Conservation (phyloP, 164 flowering plant genomes). For the Annona squamosa region DNA sequence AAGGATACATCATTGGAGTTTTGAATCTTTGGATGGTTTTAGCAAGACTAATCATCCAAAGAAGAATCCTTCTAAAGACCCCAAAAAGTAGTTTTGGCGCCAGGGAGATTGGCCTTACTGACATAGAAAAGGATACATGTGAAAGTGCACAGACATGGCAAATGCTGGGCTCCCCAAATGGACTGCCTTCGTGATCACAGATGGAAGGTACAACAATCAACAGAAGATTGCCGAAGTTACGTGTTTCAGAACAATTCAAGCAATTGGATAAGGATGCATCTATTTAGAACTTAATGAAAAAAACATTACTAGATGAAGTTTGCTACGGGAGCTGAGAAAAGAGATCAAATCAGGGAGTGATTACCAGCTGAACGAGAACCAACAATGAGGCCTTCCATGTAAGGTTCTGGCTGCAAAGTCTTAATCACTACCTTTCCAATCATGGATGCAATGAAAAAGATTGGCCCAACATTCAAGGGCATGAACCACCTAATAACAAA, state of each 20-base stretch:
- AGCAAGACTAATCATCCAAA: neutral
- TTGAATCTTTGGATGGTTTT: neutral
- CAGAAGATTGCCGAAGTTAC: conserved; percentile 3
- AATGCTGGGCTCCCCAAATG: conserved; percentile 34
- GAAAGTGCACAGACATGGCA: conserved; percentile 64
- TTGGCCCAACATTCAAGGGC: conserved; percentile 73
- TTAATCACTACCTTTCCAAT: conserved; percentile 78
- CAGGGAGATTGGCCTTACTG: conserved; percentile 35
- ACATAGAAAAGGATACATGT: conserved; percentile 92
- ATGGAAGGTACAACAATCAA: conserved; percentile 2
- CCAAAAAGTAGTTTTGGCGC: neutral
- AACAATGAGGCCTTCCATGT: conserved; percentile 63
- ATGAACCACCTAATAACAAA: conserved; percentile 74
- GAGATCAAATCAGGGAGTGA: too few relatives aligned
- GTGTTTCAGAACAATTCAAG: neutral
- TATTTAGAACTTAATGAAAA: neutral
- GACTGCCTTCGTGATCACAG: neutral
- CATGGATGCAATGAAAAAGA: conserved; percentile 56
- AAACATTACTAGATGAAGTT: neutral
- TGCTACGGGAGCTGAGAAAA: too few relatives aligned
- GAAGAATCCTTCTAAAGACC: neutral
- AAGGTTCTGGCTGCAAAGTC: conserved; percentile 50
- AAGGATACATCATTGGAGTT: neutral
- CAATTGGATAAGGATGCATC: neutral
- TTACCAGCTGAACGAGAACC: conserved; percentile 73